These are phyloP conservation scores for Mycena albidolilacea DNA, from an alignment of 768 basidiomycete species.

Conservation along the genomic window DNA sequence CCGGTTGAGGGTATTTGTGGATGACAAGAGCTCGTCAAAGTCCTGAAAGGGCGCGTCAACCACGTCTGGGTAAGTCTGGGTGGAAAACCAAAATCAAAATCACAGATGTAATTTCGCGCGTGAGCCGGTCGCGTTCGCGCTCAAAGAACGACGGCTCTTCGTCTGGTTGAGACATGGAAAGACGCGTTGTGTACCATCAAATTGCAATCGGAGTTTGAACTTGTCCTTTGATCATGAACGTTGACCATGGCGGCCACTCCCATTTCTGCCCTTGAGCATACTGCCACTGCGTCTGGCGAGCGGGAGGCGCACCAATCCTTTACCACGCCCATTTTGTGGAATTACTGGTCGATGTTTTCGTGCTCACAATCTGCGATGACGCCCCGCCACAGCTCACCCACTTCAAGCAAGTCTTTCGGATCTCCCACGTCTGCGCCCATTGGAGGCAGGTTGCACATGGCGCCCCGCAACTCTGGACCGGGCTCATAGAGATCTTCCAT, in stretches of 20 bases:
- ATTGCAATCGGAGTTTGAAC: neutral
- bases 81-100: constrained; percentile 37
- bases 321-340: neutral
- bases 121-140: constrained; percentile 81
- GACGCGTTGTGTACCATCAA: constrained; percentile 13
- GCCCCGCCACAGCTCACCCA: neutral
- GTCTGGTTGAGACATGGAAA: constrained; percentile 43
- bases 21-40: constrained; percentile 89
- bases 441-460: neutral
- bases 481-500: neutral
- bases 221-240: too few species aligned
- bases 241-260: too few species aligned
- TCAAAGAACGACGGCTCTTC: constrained; percentile 81
- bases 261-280: too few species aligned
- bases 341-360: neutral
- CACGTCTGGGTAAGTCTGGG: neutral
- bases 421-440: constrained; percentile 6
- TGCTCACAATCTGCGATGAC: neutral
- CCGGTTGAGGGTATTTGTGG: constrained; percentile 89
- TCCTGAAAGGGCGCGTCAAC: constrained; percentile 62
- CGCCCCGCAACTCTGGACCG: neutral
- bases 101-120: constrained; percentile 82
- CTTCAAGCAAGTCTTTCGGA: neutral
- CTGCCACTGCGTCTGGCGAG: too few species aligned
- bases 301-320: neutral